Base-by-base conservation (phyloP, 805 yeast species). In the Ascoidea asiatica region DNA sequence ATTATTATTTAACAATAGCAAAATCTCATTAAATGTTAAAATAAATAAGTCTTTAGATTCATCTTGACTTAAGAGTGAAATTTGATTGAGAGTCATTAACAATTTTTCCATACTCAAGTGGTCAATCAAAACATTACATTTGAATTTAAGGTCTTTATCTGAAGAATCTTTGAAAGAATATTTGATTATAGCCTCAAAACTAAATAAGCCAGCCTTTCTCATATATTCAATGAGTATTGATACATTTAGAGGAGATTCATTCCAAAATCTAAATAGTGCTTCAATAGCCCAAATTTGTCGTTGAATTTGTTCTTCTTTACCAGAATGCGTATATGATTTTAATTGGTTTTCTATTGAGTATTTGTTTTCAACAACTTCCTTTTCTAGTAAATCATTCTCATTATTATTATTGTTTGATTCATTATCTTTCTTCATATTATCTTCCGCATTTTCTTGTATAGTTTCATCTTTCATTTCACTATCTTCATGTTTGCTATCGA, bases 251-350 rank as follows among this genome's bases (percentile, higher is more conserved):
- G 83, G 80, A 46, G 79, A 77, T 40, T 66, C 64, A 46, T 70
- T 69, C 92, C 94, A 83, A 54, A 72, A 76, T 41, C 73, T 63
- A 37, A 83, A 54, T 2, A 81, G 75, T 1, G 80, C 70, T 21
- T 69, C 73, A 39, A 81, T 69, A 8, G 76, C 67, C 67, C 70
- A 69, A 19, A 46, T 43, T 44, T 68, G 67, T 45, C 65, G 61
- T 15, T 57, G 54, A 5, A 53, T 54, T 13, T 50, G 50, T 22
- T 58, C 62, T 4, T 54, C 54, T 18, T 53, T 59, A 38, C n/a
- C n/a, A n/a, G n/a, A n/a, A n/a, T n/a, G n/a, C n/a, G n/a, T n/a
- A n/a, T n/a, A n/a, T n/a, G n/a, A n/a, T n/a, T n/a, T n/a, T n/a
- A n/a, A n/a, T n/a, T n/a, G n/a, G n/a, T n/a, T n/a, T n/a, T 45